These are phyloP conservation scores for Lachancea waltii DNA, from an alignment of 805 yeast genomes.

Conservation along the genomic window DNA sequence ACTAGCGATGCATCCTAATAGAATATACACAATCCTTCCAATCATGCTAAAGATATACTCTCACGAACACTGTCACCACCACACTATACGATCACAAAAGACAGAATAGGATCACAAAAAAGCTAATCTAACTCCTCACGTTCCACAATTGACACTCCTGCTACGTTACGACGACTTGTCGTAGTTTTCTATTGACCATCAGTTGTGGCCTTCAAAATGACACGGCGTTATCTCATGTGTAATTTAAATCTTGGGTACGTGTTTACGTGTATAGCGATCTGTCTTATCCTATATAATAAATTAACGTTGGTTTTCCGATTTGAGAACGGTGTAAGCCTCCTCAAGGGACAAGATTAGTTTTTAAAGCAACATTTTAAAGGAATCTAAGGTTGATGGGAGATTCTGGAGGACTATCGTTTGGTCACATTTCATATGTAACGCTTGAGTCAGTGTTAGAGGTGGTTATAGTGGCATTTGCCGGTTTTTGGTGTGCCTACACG, in stretches of 20 bases:
- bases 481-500: conserved; percentile 73
- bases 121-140: too few relatives aligned
- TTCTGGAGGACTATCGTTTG: conserved; percentile 25
- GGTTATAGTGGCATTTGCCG: conserved; percentile 77
- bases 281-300: background rate
- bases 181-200: too few relatives aligned
- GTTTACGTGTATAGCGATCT: background rate
- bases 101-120: too few relatives aligned
- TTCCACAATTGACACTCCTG: too few relatives aligned
- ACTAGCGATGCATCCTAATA: background rate
- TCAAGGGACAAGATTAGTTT: too few relatives aligned
- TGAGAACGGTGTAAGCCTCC: background rate
- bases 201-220: background rate
- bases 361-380: too few relatives aligned
- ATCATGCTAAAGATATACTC: too few relatives aligned
- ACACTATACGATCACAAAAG: too few relatives aligned
- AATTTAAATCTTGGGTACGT: too few relatives aligned
- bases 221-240: too few relatives aligned
- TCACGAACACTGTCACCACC: too few relatives aligned
- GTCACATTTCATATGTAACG: conserved; percentile 51
- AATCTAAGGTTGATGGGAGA: conserved; percentile 11
- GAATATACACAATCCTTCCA: background rate
- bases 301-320: background rate
- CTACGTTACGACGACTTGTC: too few relatives aligned
- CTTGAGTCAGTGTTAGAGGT: conserved; percentile 91